These are phyloP conservation scores for Candida anutae DNA, from an alignment of 1,139 yeast genomes.

Conservation along the genomic window DNA sequence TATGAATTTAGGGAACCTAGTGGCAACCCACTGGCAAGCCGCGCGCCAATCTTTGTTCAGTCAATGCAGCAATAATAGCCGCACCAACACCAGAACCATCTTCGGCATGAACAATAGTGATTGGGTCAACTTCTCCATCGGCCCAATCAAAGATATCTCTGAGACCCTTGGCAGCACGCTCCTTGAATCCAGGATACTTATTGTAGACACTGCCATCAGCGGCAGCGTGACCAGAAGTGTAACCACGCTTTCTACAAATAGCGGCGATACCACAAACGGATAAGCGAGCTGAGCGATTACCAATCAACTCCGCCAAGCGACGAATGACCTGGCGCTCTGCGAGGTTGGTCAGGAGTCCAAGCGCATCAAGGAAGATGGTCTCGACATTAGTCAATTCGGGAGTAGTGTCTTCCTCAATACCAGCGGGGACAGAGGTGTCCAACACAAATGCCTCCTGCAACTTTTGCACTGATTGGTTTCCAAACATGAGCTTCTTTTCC, in stretches of 20 bases:
- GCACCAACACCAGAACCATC: slow-evolving; percentile 99
- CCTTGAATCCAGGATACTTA: slow-evolving; percentile 87
- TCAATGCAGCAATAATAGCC: slow-evolving; percentile 92
- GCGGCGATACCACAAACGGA: slow-evolving; percentile 97
- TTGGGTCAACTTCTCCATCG: slow-evolving; percentile 55
- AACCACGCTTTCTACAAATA: slow-evolving; percentile 79
- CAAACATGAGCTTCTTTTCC: slow-evolving; percentile 56
- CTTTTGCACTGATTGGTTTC: slow-evolving; percentile 56
- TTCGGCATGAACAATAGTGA: slow-evolving; percentile 81
- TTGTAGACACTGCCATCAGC: slow-evolving; percentile 96
- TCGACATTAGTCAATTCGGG: slow-evolving; percentile 76
- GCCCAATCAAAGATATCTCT: slow-evolving; percentile 88
- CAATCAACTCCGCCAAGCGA: slow-evolving; percentile 77
- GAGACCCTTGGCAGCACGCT: slow-evolving; percentile 82
- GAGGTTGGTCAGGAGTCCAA: slow-evolving; percentile 58
- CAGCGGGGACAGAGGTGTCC: slow-evolving; percentile 86
- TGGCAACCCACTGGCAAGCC: slow-evolving; percentile 81
- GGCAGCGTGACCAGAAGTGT: slow-evolving; percentile 77
- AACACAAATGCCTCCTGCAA: slow-evolving; percentile 55
- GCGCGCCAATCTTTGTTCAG: slow-evolving; percentile 63
- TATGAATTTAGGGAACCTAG: too few species aligned
- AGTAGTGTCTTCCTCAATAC: slow-evolving; percentile 83
- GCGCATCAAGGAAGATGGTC: slow-evolving; percentile 50
- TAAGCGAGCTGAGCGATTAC: slow-evolving; percentile 87
- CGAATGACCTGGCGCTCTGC: slow-evolving; percentile 82